phyloP scores from a whole-genome alignment of 1,284 basidiomycete genomes.

The Puccinia novopanici region DNA sequence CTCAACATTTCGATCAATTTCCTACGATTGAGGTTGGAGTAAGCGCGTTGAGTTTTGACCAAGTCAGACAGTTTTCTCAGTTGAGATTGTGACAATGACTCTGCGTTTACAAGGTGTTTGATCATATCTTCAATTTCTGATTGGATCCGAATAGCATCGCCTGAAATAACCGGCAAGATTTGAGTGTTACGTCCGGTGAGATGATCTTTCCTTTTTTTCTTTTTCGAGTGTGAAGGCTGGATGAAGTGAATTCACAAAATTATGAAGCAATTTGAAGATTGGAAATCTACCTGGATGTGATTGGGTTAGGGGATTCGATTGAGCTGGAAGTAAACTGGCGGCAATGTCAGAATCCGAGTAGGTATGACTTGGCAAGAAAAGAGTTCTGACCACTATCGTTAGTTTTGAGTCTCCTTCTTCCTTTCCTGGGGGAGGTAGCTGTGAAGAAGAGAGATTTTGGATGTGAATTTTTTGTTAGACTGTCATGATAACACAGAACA shows the following conservation, averaged over 20 bases:
- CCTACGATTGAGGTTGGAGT: slow-evolving; percentile 5
- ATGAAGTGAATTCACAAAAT: not conserved
- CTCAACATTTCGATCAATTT: slow-evolving; percentile 45
- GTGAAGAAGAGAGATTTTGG: not conserved
- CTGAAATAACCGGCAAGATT: not conserved
- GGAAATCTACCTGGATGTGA: not conserved
- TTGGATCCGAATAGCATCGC: slow-evolving; percentile 23
- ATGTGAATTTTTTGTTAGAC: not conserved
- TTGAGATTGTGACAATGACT: slow-evolving; percentile 6
- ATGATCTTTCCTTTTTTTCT: not conserved
- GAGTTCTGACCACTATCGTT: slow-evolving; percentile 24
- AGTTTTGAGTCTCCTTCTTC: slow-evolving; percentile 35
- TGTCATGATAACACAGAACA: not conserved
- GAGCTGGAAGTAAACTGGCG: slow-evolving; percentile 28
- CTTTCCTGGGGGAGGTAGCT: slow-evolving; percentile 45
- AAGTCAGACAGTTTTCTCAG: slow-evolving; percentile 38
- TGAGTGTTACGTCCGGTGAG: not conserved
- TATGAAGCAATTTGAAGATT: not conserved
- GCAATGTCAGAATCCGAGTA: slow-evolving; percentile 15
- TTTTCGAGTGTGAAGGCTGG: not conserved
- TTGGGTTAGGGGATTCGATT: slow-evolving; percentile 29
- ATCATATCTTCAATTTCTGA: slow-evolving; percentile 31
- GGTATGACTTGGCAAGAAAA: not conserved
- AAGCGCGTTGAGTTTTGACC: slow-evolving; percentile 6
- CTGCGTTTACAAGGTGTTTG: not conserved